phyloP scores from a whole-genome alignment of 2,329 filamentous ascomycete species.

The Colletotrichum lindemuthianum region DNA sequence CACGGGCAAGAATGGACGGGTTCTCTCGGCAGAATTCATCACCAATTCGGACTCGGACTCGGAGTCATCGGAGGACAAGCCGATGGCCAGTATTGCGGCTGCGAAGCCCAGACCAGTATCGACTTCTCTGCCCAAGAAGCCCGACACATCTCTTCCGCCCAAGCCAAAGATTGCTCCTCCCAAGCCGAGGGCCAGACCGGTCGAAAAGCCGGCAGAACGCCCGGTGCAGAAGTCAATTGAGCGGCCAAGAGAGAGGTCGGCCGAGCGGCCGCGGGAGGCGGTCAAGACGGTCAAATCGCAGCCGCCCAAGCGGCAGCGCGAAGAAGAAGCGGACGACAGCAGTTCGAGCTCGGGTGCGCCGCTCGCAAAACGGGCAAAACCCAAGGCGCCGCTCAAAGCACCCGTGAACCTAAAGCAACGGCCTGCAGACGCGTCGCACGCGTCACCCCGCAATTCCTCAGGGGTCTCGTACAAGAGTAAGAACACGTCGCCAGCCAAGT shows the following conservation, averaged over 20 bases:
- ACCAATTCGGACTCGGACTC: constrained; percentile 67
- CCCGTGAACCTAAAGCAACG: constrained; percentile 52
- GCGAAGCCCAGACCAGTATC: constrained; percentile 43
- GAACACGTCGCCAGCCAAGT: constrained; percentile 68
- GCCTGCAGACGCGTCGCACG: constrained; percentile 59
- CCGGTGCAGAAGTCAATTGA: constrained; percentile 31
- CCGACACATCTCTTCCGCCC: constrained; percentile 37
- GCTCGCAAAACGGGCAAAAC: constrained; percentile 67
- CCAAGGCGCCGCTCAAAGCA: constrained; percentile 52
- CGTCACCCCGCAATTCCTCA: constrained; percentile 55
- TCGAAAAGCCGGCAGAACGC: constrained; percentile 38
- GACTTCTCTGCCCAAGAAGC: constrained; percentile 42
- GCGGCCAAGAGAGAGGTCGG: constrained; percentile 41
- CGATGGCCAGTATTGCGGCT: constrained; percentile 49
- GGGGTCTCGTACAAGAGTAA: constrained; percentile 50
- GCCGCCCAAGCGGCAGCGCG: constrained; percentile 61
- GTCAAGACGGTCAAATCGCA: constrained; percentile 45
- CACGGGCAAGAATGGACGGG: constrained; percentile 54
- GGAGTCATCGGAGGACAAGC: constrained; percentile 63
- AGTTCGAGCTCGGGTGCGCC: constrained; percentile 70
- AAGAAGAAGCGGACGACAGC: constrained; percentile 60
- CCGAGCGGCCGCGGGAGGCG: constrained; percentile 41
- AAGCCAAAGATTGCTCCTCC: constrained; percentile 45
- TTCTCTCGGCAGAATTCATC: constrained; percentile 66
- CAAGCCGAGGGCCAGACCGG: constrained; percentile 46